Evolutionary conservation across 208 protist species (phyloP), one percentile per base, ranked within the genome.

Genomic region (Wallacemonas collosoma): DNA sequence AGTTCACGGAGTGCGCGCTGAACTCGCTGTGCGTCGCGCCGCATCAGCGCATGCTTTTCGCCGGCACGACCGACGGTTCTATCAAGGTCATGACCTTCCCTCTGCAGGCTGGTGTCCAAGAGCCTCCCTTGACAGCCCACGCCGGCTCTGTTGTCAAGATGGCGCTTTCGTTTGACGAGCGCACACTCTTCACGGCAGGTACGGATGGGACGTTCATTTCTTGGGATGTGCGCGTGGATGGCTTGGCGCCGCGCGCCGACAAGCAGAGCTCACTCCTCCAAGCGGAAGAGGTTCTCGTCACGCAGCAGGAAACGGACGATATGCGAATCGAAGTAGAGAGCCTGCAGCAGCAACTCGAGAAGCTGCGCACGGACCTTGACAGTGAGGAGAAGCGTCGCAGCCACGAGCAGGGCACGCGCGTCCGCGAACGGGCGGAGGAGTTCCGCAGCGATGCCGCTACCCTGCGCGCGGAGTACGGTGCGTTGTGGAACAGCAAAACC

Each of bases 221-320:
- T 63, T 93, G 91, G 72, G 93, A 96, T 60, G 78, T 97, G 1
- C 76, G 84, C 9, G 95, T 98, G 72, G 93, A 97, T 44, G 91
- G 68, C 17, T 54, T 63, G 58, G 38, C 68, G 82, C 89, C 73
- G 82, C 66, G 63, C 1, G 66, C 68, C 5, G 50, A 70, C 51
- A 54, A 67, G 44, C 41, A 48, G 17, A 54, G 62, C 62, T n/a
- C 62, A 11, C 62, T 54, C 41, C 6, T 48, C n/a, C 62, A 67
- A 44, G 14, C 77, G 57, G 93, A 98, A 17, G 95, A 99, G 76
- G 93, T 98, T 50, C 91, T 99, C 36, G 93, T 98, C 14, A 95
- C 97, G n/a, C 91, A 89, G 70, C 80, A 82, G 61, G 95, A 98
- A 71, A 87, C 98, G 57, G 96, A 98, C 77, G 95, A 98, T 71